Evolutionary conservation across 805 yeast genomes (phyloP).

Genomic region (Saccharomycopsis oosterbeekiorum): DNA sequence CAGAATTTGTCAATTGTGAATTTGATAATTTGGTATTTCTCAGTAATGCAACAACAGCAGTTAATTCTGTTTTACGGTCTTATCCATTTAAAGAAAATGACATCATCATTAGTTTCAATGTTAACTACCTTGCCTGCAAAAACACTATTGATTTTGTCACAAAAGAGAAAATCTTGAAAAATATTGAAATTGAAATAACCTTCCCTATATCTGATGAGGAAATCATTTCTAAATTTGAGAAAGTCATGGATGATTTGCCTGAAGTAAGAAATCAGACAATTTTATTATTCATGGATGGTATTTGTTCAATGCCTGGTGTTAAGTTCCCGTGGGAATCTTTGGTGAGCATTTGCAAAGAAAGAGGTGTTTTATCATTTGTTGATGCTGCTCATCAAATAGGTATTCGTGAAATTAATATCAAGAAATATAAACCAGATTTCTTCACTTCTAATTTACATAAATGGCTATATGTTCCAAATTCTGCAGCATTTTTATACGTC

Average conservation of each 20-base stretch:
- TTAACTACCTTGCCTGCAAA: constrained; percentile 45
- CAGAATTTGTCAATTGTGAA: constrained; percentile 38
- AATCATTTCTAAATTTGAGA: constrained; percentile 28
- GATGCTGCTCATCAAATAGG: constrained; percentile 75
- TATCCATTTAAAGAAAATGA: constrained; percentile 43
- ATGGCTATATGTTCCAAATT: constrained; percentile 53
- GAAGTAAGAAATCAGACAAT: constrained; percentile 25
- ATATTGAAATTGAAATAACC: constrained; percentile 25
- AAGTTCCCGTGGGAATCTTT: constrained; percentile 45
- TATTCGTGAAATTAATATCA: constrained; percentile 23
- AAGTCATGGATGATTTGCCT: constrained; percentile 6
- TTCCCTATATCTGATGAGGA: constrained; percentile 38
- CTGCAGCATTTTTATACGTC: constrained; percentile 51
- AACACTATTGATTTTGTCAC: constrained; percentile 39
- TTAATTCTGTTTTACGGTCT: constrained; percentile 47
- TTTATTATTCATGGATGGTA: constrained; percentile 45
- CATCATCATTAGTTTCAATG: constrained; percentile 37
- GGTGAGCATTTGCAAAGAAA: constrained; percentile 34
- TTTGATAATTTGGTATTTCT: constrained; percentile 41
- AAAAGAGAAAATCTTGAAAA: constrained; percentile 23
- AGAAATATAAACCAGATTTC: constrained; percentile 44
- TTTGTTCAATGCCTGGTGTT: constrained; percentile 57
- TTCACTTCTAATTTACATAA: constrained; percentile 57
- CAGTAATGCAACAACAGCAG: constrained; percentile 51
- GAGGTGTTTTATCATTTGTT: constrained; percentile 42